phyloP scores from a whole-genome alignment of 2,329 filamentous ascomycete genomes.

The Xylaria sp. region DNA sequence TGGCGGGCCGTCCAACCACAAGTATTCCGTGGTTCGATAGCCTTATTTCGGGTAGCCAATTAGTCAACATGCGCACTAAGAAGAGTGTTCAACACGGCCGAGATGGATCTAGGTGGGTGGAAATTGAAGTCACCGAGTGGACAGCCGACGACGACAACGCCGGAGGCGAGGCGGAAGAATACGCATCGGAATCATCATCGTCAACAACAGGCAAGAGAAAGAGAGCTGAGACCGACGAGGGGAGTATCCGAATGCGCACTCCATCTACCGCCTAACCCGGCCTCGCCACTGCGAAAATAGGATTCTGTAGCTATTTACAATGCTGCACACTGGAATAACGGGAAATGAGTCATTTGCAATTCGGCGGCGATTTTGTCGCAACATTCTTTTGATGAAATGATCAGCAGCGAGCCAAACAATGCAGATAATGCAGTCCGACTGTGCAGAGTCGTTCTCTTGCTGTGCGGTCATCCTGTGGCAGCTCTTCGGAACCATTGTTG shows the following conservation, averaged over 20 bases:
- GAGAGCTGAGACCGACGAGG: conserved; percentile 49
- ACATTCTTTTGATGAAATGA: not conserved
- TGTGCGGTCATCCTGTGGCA: too few species aligned
- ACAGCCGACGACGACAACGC: conserved; percentile 51
- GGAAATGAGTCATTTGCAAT: not conserved
- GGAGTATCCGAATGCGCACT: conserved; percentile 10
- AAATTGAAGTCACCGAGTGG: conserved; percentile 87
- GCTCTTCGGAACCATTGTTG: too few species aligned
- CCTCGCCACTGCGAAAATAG: not conserved
- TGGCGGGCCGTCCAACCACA: conserved; percentile 63
- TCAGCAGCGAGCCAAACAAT: not conserved
- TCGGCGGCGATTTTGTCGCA: not conserved
- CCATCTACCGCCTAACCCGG: conserved; percentile 6
- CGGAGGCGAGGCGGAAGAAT: conserved; percentile 39
- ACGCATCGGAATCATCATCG: conserved; percentile 45
- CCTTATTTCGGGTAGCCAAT: conserved; percentile 74
- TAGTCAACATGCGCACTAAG: conserved; percentile 71
- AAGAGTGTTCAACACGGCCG: conserved; percentile 58
- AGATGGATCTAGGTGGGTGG: conserved; percentile 70
- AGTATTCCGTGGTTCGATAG: conserved; percentile 86
- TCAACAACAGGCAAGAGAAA: conserved; percentile 58
- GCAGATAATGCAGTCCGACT: not conserved
- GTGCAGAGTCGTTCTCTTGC: conserved; percentile 5
- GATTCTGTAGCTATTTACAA: not conserved
- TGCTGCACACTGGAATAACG: not conserved